Evolutionary conservation across 768 basidiomycete genomes (phyloP), one percentile per base, ranked within the genome.

Genomic region (Pholiota microspora): DNA sequence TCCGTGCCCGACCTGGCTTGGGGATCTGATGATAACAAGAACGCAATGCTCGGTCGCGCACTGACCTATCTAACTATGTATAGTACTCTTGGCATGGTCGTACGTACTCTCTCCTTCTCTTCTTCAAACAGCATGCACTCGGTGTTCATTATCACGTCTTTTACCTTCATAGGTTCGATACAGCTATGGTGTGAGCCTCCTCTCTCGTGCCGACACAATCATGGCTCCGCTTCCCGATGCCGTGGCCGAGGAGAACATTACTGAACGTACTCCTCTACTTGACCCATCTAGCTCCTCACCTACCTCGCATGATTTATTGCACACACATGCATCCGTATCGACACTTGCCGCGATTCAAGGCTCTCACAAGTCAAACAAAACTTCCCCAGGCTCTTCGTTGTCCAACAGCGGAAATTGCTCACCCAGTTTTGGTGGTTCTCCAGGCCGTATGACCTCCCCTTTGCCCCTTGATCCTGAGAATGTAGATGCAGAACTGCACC

Each of bases 61-160:
- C 73, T 96, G 53, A 89, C 89, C 0, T 95, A 96, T 65, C 80
- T 96, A 42, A 92, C 97, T 6, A 77, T 98, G 18, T 95, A 95
- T 68, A 94, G 91, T 55, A 97, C 95, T 0, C 78, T 98, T 28
- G 97, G 97, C 40, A 96, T 96, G 94, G 84, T 98, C 64, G 91
- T 94, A 64, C 62, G 88, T 79, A 16, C n/a, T n/a, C n/a, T 50
- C 29, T 16, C 38, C 45, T 44, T 34, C 35, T 12, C 29, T 29
- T 48, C 24, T 21, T 29, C 38, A 15, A n/a, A 46, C 27, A 25
- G 49, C 45, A 6, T 50, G 28, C 18, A 36, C 23, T 40, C 34
- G 25, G 18, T 21, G 34, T 31, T 38, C 18, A 34, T 25, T 52
- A 21, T 21, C 46, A 13, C 23, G 53, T 23, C n/a, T 40, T 45